Conservation (phyloP, 2,329 filamentous ascomycete genomes). For the Lecanicillium sp. region DNA sequence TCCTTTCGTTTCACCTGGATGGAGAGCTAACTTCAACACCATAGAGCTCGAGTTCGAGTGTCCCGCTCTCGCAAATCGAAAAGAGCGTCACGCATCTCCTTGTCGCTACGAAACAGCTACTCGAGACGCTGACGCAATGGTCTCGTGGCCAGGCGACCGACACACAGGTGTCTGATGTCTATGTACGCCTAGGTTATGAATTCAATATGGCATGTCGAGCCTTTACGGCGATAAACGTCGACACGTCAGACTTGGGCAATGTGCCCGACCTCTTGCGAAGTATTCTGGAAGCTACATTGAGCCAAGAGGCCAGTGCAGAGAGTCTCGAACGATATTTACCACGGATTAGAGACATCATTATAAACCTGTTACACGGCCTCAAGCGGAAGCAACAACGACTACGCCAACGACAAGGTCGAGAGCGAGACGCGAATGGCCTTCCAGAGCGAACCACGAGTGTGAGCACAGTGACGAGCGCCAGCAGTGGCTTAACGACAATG, state of each 20-base stretch:
- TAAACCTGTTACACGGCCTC: slow-evolving; percentile 88
- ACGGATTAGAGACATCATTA: slow-evolving; percentile 95
- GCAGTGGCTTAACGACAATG: slow-evolving; percentile 48
- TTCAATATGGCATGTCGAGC: slow-evolving; percentile 98
- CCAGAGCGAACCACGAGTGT: slow-evolving; percentile 48
- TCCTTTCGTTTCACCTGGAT: too few species aligned
- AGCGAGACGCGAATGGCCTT: slow-evolving; percentile 35
- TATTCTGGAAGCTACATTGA: slow-evolving; percentile 91
- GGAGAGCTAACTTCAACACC: slow-evolving; percentile 19
- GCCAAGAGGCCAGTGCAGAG: slow-evolving; percentile 88
- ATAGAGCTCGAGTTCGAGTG: slow-evolving; percentile 52
- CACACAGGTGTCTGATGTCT: slow-evolving; percentile 94
- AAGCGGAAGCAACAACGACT: slow-evolving; percentile 96
- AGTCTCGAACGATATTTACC: slow-evolving; percentile 92
- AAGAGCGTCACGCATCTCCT: slow-evolving; percentile 97
- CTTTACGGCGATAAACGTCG: slow-evolving; percentile 94
- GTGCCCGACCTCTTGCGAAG: slow-evolving; percentile 84
- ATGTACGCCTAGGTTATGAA: slow-evolving; percentile 93
- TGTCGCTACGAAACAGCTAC: slow-evolving; percentile 93
- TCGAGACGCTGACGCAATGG: slow-evolving; percentile 97
- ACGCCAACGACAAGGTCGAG: slow-evolving; percentile 51
- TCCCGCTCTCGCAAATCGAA: slow-evolving; percentile 87
- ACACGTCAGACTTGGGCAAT: slow-evolving; percentile 87
- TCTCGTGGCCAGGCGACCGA: slow-evolving; percentile 87
- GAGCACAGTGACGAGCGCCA: slow-evolving; percentile 49